A percentile compares a stretch with the other conserved stretches of the same genome.
Conservation (phyloP, 2,329 filamentous ascomycete genomes). For the Pseudopyrenochaeta lycopersici region DNA sequence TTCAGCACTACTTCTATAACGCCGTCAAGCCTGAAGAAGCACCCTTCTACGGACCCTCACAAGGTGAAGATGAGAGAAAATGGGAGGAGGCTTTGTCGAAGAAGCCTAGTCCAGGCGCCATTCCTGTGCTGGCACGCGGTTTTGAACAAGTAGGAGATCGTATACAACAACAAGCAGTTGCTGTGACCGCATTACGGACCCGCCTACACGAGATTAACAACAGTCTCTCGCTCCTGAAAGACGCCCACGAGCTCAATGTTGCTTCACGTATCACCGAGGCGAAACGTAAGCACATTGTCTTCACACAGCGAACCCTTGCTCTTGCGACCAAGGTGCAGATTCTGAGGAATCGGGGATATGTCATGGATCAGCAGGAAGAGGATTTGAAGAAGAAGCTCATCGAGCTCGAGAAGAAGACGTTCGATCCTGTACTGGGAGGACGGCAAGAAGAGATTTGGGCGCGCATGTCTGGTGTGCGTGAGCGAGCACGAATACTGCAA, state of each 20-base stretch:
- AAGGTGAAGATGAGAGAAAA: conserved; percentile 76
- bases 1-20: conserved; percentile 90
- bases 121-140: conserved; percentile 78
- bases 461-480: conserved; percentile 76
- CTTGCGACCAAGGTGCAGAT: conserved; percentile 84
- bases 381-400: conserved; percentile 77
- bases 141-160: conserved; percentile 77
- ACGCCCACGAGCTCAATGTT: conserved; percentile 78
- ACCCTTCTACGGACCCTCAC: conserved; percentile 77
- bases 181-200: conserved; percentile 73
- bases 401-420: conserved; percentile 72
- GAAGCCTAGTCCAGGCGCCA: conserved; percentile 78
- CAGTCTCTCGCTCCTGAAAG: conserved; percentile 74
- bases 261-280: conserved; percentile 78
- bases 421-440: conserved; percentile 77
- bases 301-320: conserved; percentile 76
- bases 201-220: conserved; percentile 83
- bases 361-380: conserved; percentile 81
- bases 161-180: conserved; percentile 75
- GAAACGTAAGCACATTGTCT: conserved; percentile 74
- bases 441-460: conserved; percentile 88
- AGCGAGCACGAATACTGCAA: conserved; percentile 75
- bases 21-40: conserved; percentile 77
- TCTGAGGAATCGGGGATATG: conserved; percentile 81
- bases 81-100: conserved; percentile 86